Evolutionary conservation across 495 filamentous ascomycete genomes (phyloP), one percentile per base, ranked within the genome.

Genomic region (Aspergillus carlsbadensis): DNA sequence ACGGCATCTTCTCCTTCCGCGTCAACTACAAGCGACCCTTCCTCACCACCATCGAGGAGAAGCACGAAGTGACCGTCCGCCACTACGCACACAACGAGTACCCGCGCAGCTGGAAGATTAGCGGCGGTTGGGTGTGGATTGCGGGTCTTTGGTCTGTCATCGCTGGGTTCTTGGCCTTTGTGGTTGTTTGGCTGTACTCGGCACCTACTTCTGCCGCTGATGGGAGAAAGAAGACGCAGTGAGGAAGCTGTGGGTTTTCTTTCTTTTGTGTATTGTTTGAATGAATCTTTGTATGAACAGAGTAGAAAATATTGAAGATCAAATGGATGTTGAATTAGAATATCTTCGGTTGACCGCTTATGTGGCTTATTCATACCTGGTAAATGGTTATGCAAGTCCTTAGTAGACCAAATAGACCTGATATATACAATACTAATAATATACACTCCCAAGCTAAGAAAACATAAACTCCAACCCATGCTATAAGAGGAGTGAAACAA

Each of bases 51-150:
- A 69, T 98, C 48, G 94, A 97, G 65, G 91, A 96, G 80, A 98
- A 97, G 84, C 84, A 87, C 61, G 92, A 91, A 29, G 92, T 98
- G 21, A 94, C 93, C 0, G 89, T 98, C 18, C 81, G 94, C 20
- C 94, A 98, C 75, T 94, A 94, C 70, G 94, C 94, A 7, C 94
- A 98, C 78, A 85, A 98, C 65, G 94, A 98, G 76, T 98, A 89
- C 81, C 89, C 92, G 40, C 81, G 94, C 63, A 92, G 87, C 73
- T 98, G 84, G 78, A 84, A 82, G 56, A 98, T 98, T 66, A 90
- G 76, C 63, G 93, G 84, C 10, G 94, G 90, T 10, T 98, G 90
- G 90, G 90, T 92, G 6, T 98, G 94, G 94, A 94, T 98, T 63
- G 82, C 85, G 2, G 94, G 94, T 45, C 86, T 98, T 43, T 89